These are phyloP conservation scores for Penicillium ucsense DNA, from an alignment of 495 filamentous ascomycete genomes.

Conservation along the genomic window DNA sequence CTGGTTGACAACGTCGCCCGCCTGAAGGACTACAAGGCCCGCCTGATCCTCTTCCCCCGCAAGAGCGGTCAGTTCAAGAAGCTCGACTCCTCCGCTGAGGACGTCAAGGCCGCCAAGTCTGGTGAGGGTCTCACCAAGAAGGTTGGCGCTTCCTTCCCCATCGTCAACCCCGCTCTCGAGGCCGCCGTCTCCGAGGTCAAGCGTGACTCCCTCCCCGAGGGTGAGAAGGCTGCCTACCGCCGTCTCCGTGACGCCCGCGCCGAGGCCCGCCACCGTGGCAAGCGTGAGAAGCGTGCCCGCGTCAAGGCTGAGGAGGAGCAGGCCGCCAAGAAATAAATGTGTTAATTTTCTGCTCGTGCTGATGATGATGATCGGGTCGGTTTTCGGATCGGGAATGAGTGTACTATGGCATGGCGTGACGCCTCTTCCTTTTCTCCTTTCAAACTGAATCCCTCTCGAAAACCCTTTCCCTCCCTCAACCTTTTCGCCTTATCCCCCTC, in stretches of 20 bases:
- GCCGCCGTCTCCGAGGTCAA: constrained; percentile 66
- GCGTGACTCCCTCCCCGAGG: constrained; percentile 67
- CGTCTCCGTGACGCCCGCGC: constrained; percentile 76
- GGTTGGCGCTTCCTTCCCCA: constrained; percentile 53
- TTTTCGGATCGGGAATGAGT: constrained; percentile 35
- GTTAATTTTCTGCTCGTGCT: constrained; percentile 34
- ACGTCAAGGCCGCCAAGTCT: constrained; percentile 64
- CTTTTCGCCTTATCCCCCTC: constrained; percentile 10
- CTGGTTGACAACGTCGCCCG: constrained; percentile 90
- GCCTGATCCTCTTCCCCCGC: constrained; percentile 95
- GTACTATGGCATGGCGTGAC: constrained; percentile 36
- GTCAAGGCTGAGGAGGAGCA: constrained; percentile 85
- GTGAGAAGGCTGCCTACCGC: constrained; percentile 74
- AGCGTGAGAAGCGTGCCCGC: constrained; percentile 86
- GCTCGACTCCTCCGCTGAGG: constrained; percentile 77
- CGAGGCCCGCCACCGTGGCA: constrained; percentile 70
- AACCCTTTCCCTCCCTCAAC: constrained; percentile 7
- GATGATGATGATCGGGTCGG: constrained; percentile 42
- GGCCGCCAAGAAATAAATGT: constrained; percentile 82
- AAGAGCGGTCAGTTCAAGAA: constrained; percentile 85
- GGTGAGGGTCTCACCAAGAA: constrained; percentile 43
- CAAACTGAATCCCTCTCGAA: constrained; percentile 18
- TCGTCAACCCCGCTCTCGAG: constrained; percentile 51
- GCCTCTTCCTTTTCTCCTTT: constrained; percentile 22
- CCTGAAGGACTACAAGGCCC: constrained; percentile 88